phyloP scores from a whole-genome alignment of 1,284 basidiomycete species.

The Chiua sp. region DNA sequence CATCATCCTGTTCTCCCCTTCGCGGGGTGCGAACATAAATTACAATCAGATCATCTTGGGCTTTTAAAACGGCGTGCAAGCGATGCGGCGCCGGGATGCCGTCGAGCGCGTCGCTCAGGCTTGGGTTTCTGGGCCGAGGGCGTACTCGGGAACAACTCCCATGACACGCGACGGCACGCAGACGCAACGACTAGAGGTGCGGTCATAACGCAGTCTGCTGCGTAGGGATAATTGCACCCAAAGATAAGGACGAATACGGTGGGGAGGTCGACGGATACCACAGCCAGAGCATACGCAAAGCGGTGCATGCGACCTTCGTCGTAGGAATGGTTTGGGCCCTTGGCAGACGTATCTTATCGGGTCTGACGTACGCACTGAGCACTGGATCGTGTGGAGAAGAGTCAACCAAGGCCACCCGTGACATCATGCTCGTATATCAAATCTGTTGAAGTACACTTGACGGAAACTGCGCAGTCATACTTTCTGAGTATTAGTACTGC shows the following conservation, averaged over 20 bases:
- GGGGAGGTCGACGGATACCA: slow-evolving; percentile 62
- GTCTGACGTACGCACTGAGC: slow-evolving; percentile 70
- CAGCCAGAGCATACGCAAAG: slow-evolving; percentile 22
- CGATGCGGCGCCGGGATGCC: slow-evolving; percentile 36
- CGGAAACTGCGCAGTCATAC: too few species aligned
- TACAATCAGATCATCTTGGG: slow-evolving; percentile 8
- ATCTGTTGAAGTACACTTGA: too few species aligned
- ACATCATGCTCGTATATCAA: too few species aligned
- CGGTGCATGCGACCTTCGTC: too few species aligned
- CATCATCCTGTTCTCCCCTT: neutral
- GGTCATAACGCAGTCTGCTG: slow-evolving; percentile 27
- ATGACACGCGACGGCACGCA: slow-evolving; percentile 19
- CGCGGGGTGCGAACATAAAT: neutral
- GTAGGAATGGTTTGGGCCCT: too few species aligned
- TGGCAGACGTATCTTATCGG: slow-evolving; percentile 48
- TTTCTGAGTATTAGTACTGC: too few species aligned
- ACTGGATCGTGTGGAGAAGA: slow-evolving; percentile 34
- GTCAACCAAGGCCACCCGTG: slow-evolving; percentile 38
- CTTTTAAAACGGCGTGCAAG: too few species aligned
- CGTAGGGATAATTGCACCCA: too few species aligned
- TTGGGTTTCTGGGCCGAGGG: slow-evolving; percentile 76
- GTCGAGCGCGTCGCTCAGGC: slow-evolving; percentile 67
- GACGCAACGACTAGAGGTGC: slow-evolving; percentile 7
- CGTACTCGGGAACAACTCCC: slow-evolving; percentile 48
- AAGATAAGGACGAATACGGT: too few species aligned